A percentile compares a stretch with the other conserved stretches of the same genome.
These are phyloP conservation scores for Myriosclerotinia curreyana DNA, from an alignment of 2,329 filamentous ascomycete species.

Conservation along the genomic window DNA sequence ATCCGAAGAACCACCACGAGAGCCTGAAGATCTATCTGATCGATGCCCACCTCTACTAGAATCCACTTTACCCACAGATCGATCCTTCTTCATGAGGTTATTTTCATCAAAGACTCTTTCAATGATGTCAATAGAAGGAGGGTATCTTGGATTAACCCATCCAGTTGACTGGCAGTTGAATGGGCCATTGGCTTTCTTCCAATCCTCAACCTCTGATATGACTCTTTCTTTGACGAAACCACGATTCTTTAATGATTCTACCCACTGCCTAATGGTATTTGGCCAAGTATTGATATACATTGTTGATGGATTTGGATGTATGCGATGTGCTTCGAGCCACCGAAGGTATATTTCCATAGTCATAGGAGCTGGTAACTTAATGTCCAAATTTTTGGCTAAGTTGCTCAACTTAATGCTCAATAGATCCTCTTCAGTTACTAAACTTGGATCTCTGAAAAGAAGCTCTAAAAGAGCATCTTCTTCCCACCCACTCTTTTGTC, in stretches of 20 bases:
- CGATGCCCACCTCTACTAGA: background rate
- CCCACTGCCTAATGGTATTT: conserved; percentile 33
- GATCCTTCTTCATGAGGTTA: background rate
- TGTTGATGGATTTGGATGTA: conserved; percentile 20
- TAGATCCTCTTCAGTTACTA: conserved; percentile 28
- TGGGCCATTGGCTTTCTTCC: conserved; percentile 26
- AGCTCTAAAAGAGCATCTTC: conserved; percentile 5
- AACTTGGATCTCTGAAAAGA: conserved; percentile 20
- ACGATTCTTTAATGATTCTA: conserved; percentile 27
- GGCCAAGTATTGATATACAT: conserved; percentile 30
- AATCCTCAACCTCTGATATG: conserved; percentile 25
- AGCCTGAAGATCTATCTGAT: background rate
- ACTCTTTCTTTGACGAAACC: conserved; percentile 26
- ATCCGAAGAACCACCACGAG: background rate
- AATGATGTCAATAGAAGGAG: conserved; percentile 23
- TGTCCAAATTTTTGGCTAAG: conserved; percentile 27
- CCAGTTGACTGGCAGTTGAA: background rate
- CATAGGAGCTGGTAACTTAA: conserved; percentile 20
- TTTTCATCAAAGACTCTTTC: conserved; percentile 23
- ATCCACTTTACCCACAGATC: background rate
- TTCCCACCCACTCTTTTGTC: background rate
- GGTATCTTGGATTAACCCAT: conserved; percentile 6
- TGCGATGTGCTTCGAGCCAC: conserved; percentile 35
- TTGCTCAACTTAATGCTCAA: conserved; percentile 26
- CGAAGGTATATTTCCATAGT: conserved; percentile 31